These are phyloP conservation scores for Suhomyces taliae DNA, from an alignment of 1,139 yeast genomes.

Conservation along the genomic window DNA sequence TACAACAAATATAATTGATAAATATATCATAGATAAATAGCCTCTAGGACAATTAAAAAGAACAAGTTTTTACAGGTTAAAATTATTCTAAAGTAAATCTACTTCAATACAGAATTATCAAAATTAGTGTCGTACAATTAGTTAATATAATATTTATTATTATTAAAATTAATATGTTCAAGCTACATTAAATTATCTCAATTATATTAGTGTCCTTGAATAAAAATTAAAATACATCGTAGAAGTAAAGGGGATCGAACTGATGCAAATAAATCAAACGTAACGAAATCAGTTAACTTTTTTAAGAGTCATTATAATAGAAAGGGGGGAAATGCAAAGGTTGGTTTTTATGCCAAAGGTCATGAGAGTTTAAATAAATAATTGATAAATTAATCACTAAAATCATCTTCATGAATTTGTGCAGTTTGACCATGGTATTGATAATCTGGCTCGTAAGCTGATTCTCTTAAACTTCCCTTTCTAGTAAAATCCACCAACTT, in stretches of 20 bases:
- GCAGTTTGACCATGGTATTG: slow-evolving; percentile 35
- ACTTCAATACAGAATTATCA: no score
- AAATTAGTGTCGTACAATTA: no score
- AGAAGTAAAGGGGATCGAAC: slow-evolving; percentile 9
- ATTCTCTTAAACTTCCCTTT: slow-evolving; percentile 46
- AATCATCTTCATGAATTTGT: slow-evolving; percentile 37
- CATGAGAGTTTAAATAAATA: slow-evolving; percentile 1
- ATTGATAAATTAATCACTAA: slow-evolving; percentile 26
- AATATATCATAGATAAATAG: no score
- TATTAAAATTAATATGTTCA: background rate
- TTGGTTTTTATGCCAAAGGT: background rate
- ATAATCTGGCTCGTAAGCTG: slow-evolving; percentile 33
- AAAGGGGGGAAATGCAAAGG: background rate
- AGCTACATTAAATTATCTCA: background rate
- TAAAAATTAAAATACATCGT: slow-evolving; percentile 6
- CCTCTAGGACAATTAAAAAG: no score
- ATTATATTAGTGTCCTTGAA: background rate
- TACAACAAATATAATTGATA: no score
- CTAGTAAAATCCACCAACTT: slow-evolving; percentile 56
- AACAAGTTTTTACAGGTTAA: no score
- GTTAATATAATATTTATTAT: background rate
- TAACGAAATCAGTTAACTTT: slow-evolving; percentile 1
- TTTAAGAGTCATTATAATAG: background rate
- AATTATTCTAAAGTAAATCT: no score
- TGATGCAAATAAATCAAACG: slow-evolving; percentile 4